phyloP scores from a whole-genome alignment of 2,329 filamentous ascomycete genomes.

The Epichloe sp. region DNA sequence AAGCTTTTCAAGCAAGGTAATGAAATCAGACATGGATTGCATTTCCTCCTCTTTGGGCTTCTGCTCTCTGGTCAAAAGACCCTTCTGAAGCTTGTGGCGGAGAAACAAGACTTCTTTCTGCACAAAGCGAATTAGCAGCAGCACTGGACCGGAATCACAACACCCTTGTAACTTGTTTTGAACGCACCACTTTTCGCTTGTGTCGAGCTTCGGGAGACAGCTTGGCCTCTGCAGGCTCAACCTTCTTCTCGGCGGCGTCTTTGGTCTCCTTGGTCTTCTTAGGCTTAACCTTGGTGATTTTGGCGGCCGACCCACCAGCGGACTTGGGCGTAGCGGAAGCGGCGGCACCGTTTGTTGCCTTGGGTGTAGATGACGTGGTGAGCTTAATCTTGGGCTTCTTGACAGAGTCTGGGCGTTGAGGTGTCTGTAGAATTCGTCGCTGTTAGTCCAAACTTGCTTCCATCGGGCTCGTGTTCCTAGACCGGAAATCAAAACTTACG shows the following conservation, averaged over 20 bases:
- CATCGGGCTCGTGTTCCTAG: neutral
- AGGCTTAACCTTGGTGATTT: slow-evolving; percentile 39
- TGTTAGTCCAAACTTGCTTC: neutral
- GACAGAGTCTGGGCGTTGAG: slow-evolving; percentile 45
- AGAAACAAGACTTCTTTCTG: slow-evolving; percentile 79
- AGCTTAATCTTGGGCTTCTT: slow-evolving; percentile 59
- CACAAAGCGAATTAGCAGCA: neutral
- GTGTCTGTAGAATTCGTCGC: slow-evolving; percentile 28
- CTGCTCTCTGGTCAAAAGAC: slow-evolving; percentile 73
- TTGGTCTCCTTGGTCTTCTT: slow-evolving; percentile 48
- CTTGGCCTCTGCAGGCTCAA: slow-evolving; percentile 43
- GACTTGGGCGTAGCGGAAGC: slow-evolving; percentile 29
- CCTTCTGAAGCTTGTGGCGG: slow-evolving; percentile 88
- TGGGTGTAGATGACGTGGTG: slow-evolving; percentile 53
- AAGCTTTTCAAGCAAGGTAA: slow-evolving; percentile 67
- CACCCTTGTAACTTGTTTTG: neutral
- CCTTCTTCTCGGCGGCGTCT: slow-evolving; percentile 43
- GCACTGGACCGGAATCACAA: slow-evolving; percentile 18
- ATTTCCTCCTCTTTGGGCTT: slow-evolving; percentile 80
- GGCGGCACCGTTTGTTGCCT: slow-evolving; percentile 50
- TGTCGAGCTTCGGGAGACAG: slow-evolving; percentile 44
- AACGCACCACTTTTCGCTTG: slow-evolving; percentile 43
- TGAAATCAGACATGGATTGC: slow-evolving; percentile 62
- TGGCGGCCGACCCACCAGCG: slow-evolving; percentile 40
- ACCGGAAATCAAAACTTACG: slow-evolving; percentile 16